A percentile compares a stretch with the other conserved stretches of the same genome.
phyloP scores from a whole-genome alignment of 495 filamentous ascomycete species.

The Neurospora sp. region DNA sequence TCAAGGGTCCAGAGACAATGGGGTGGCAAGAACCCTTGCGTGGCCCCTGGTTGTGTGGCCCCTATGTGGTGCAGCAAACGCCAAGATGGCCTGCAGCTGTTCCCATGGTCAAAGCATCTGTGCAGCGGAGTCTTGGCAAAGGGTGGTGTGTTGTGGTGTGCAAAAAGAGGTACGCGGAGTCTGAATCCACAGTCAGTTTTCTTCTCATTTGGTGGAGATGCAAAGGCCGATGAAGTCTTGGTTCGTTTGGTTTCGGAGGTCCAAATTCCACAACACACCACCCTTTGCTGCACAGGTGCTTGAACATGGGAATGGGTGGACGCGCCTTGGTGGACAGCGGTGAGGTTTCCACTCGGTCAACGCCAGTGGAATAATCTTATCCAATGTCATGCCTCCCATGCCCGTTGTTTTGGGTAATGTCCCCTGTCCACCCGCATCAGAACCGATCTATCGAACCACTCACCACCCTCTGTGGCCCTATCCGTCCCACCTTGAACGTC shows the following conservation, averaged over 20 bases:
- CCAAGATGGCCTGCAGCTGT: neutral
- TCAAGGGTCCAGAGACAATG: neutral
- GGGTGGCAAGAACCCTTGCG: neutral
- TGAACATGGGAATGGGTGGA: neutral
- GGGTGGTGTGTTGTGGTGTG: too few relatives aligned
- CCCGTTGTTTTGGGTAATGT: neutral
- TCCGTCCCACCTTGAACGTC: neutral
- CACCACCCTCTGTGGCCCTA: neutral
- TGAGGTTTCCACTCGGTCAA: neutral
- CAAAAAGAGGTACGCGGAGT: too few relatives aligned
- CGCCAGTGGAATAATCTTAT: neutral
- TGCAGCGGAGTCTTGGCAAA: too few relatives aligned
- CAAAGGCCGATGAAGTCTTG: too few relatives aligned
- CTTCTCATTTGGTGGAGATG: too few relatives aligned
- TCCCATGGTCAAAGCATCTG: too few relatives aligned
- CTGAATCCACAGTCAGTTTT: too few relatives aligned
- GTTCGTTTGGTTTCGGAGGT: too few relatives aligned
- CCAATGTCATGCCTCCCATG: neutral
- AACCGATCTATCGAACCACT: neutral
- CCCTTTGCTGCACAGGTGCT: too few relatives aligned
- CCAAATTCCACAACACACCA: too few relatives aligned
- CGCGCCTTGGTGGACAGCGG: neutral
- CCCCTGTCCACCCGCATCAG: neutral
- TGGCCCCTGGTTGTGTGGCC: neutral
- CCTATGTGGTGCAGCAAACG: neutral